phyloP scores from a whole-genome alignment of 2,329 filamentous ascomycete species.

The Fusarium denticulatum region DNA sequence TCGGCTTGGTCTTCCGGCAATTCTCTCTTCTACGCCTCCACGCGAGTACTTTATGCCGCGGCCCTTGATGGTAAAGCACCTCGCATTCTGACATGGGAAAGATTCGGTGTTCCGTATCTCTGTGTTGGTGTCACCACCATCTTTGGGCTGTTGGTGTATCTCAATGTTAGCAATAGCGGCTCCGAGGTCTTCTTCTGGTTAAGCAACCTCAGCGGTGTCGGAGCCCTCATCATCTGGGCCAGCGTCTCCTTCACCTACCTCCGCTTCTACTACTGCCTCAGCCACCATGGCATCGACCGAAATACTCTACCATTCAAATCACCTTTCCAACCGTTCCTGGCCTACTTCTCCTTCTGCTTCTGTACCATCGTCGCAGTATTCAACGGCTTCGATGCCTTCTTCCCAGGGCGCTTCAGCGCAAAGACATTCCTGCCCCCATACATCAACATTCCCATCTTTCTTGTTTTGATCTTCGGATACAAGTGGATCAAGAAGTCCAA shows the following conservation, averaged over 20 bases:
- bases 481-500: slow-evolving; percentile 50
- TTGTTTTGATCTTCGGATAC: slow-evolving; percentile 65
- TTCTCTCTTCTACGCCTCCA: slow-evolving; percentile 72
- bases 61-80: slow-evolving; percentile 71
- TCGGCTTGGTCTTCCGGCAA: slow-evolving; percentile 72
- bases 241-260: slow-evolving; percentile 55
- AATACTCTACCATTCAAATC: slow-evolving; percentile 61
- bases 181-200: slow-evolving; percentile 28
- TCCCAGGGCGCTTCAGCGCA: slow-evolving; percentile 69
- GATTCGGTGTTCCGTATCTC: slow-evolving; percentile 24
- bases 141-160: slow-evolving; percentile 37
- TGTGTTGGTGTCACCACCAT: slow-evolving; percentile 7
- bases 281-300: slow-evolving; percentile 57
- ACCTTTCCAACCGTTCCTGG: slow-evolving; percentile 69
- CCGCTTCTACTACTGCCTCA: slow-evolving; percentile 56
- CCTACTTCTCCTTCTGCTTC: slow-evolving; percentile 67
- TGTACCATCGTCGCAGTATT: slow-evolving; percentile 72
- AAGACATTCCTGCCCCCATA: slow-evolving; percentile 72
- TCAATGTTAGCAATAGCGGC: slow-evolving; percentile 25
- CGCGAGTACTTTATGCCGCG: slow-evolving; percentile 75
- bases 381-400: slow-evolving; percentile 81
- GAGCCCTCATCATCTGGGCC: slow-evolving; percentile 56
- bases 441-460: slow-evolving; percentile 70
- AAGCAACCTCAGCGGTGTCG: slow-evolving; percentile 17
- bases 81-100: slow-evolving; percentile 2